Evolutionary conservation across 768 basidiomycete species (phyloP).

Genomic region (Strobilomyces echinocephalus): DNA sequence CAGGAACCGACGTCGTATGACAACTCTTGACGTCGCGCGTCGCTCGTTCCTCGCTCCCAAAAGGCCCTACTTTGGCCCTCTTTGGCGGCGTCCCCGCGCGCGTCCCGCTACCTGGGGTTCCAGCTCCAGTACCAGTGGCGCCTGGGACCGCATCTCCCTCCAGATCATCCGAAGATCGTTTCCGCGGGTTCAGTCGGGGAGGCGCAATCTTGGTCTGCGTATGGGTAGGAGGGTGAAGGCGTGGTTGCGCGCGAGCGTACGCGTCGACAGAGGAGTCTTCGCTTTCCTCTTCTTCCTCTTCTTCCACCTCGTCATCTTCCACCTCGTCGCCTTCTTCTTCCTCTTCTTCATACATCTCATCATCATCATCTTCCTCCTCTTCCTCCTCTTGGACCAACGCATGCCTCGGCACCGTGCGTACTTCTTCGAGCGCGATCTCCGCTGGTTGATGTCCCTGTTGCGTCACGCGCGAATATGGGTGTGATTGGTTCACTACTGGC

Average conservation of each 20-base stretch:
- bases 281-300: conserved; percentile 32
- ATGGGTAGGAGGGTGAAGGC: conserved; percentile 1
- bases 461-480: conserved; percentile 3
- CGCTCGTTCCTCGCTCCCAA: conserved; percentile 7
- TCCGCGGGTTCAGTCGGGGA: conserved; percentile 24
- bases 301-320: conserved; percentile 26
- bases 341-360: conserved; percentile 15
- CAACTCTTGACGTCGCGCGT: neutral
- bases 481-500: neutral
- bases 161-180: conserved; percentile 37
- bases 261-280: conserved; percentile 19
- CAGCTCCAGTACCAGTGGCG: neutral
- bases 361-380: conserved; percentile 26
- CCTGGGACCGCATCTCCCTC: conserved; percentile 22
- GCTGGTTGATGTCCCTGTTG: conserved; percentile 11
- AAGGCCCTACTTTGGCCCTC: conserved; percentile 27
- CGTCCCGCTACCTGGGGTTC: neutral
- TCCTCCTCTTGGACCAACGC: conserved; percentile 28
- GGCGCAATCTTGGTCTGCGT: conserved; percentile 11
- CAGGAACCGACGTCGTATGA: neutral
- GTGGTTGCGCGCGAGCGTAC: conserved; percentile 3
- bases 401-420: conserved; percentile 15
- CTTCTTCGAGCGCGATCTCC: conserved; percentile 28
- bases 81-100: conserved; percentile 39
- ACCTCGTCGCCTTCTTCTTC: conserved; percentile 27